Conservation (phyloP, 352 stramenopile species). For the Globisporangium nagaii region DNA sequence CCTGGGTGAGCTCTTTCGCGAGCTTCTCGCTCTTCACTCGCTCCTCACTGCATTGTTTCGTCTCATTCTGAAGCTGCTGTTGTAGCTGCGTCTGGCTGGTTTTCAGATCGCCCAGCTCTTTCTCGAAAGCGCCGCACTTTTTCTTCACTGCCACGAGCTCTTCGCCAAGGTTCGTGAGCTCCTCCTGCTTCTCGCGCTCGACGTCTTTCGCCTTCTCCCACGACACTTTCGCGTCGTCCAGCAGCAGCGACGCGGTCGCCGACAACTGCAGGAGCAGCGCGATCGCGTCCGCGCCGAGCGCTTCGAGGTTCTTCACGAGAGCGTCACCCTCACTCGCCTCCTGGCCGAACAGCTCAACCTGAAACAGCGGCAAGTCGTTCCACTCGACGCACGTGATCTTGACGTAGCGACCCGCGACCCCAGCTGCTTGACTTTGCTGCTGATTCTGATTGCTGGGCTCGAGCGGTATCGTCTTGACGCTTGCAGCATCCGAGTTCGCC, state of each 20-base stretch:
- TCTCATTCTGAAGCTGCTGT: constrained; percentile 6
- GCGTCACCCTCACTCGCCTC: constrained; percentile 48
- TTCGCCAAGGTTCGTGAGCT: constrained; percentile 63
- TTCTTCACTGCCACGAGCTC: constrained; percentile 57
- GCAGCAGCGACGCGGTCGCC: constrained; percentile 36
- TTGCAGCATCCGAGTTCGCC: constrained; percentile 35
- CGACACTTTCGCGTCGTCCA: constrained; percentile 62
- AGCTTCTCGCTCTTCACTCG: constrained; percentile 30
- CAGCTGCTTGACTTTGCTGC: no score
- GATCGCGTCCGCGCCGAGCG: constrained; percentile 30
- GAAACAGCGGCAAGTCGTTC: constrained; percentile 50
- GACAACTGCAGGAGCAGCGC: constrained; percentile 49
- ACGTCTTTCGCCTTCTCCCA: constrained; percentile 71
- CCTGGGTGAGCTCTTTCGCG: constrained; percentile 37
- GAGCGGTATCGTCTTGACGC: constrained; percentile 29
- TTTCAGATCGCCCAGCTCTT: constrained; percentile 10
- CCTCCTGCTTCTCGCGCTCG: constrained; percentile 75
- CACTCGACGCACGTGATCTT: constrained; percentile 64
- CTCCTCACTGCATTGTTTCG: constrained; percentile 22
- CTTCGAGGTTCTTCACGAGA: constrained; percentile 32
- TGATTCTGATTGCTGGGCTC: constrained; percentile 9
- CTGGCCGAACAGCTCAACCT: constrained; percentile 64
- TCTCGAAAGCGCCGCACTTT: constrained; percentile 39
- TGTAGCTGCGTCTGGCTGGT: constrained; percentile 7
- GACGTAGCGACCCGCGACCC: constrained; percentile 44